Conservation (phyloP, 176 grass and related monocot species). For the Rhynchospora breviuscula region DNA sequence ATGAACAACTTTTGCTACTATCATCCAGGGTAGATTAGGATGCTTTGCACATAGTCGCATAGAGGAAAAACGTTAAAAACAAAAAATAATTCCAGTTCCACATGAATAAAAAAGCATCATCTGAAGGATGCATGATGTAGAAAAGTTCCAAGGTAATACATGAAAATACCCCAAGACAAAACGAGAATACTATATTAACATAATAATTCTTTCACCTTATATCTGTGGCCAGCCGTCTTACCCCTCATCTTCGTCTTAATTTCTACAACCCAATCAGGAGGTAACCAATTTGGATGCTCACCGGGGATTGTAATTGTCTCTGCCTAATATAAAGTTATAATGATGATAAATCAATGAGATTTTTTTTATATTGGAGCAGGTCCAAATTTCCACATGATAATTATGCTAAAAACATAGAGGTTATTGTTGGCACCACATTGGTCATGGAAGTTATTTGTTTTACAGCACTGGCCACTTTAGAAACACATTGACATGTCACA, state of each 20-base stretch:
- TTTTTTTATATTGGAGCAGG: background rate
- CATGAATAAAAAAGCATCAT: background rate
- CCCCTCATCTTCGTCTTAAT: constrained; percentile 20
- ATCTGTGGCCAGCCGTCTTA: background rate
- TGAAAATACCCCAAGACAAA: background rate
- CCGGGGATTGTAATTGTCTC: background rate
- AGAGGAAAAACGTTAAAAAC: background rate
- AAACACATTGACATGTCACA: background rate
- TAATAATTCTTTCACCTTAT: background rate
- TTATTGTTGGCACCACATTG: background rate
- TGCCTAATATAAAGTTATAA: background rate
- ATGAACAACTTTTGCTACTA: background rate
- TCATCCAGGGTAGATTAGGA: background rate
- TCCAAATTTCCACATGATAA: background rate
- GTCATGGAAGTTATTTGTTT: background rate
- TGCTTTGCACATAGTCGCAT: background rate
- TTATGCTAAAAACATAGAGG: background rate
- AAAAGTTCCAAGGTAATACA: background rate
- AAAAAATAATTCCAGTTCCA: background rate
- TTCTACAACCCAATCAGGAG: constrained; percentile 25
- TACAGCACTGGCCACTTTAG: background rate
- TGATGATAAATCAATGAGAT: background rate
- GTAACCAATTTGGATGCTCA: constrained; percentile 26
- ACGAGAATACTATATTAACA: background rate
- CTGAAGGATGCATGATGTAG: background rate